Evolutionary conservation across 208 protist genomes (phyloP).

Genomic region (Wallacemonas sp.): DNA sequence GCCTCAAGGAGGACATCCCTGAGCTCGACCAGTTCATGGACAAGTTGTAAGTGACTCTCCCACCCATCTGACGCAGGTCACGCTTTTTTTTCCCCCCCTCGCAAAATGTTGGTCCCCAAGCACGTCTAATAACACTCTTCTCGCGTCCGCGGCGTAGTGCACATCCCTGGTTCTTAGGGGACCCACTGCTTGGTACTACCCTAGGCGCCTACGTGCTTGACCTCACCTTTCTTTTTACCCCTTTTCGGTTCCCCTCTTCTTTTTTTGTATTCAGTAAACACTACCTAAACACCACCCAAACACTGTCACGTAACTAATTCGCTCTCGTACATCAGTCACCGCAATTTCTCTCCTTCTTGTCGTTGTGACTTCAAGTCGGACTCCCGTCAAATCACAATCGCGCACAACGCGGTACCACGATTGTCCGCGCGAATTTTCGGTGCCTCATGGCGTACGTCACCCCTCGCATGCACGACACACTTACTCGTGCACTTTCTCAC

Average conservation of each 20-base stretch:
- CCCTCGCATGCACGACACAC: too few relatives aligned
- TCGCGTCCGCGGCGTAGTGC: too few relatives aligned
- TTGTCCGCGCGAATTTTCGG: too few relatives aligned
- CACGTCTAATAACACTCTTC: neutral
- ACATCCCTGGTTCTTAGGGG: neutral
- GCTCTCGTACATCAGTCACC: neutral
- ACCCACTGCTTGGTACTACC: neutral
- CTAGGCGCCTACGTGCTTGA: too few relatives aligned
- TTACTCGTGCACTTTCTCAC: too few relatives aligned
- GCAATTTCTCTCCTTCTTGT: too few relatives aligned
- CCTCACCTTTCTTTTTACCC: neutral
- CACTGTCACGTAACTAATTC: neutral
- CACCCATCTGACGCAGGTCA: too few relatives aligned
- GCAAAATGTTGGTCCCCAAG: neutral
- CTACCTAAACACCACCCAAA: neutral
- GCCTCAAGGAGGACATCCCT: slow-evolving; percentile 94
- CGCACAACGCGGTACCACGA: too few relatives aligned
- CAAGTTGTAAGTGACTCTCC: slow-evolving; percentile 91
- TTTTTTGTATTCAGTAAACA: slow-evolving; percentile 17
- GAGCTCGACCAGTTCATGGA: slow-evolving; percentile 93
- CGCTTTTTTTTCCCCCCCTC: neutral
- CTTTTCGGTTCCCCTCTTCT: neutral
- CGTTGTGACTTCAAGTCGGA: too few relatives aligned
- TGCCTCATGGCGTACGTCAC: too few relatives aligned
- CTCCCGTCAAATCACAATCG: too few relatives aligned